These are phyloP conservation scores for Chlorella sp. DNA, from an alignment of 139 green algal species.

Conservation along the genomic window DNA sequence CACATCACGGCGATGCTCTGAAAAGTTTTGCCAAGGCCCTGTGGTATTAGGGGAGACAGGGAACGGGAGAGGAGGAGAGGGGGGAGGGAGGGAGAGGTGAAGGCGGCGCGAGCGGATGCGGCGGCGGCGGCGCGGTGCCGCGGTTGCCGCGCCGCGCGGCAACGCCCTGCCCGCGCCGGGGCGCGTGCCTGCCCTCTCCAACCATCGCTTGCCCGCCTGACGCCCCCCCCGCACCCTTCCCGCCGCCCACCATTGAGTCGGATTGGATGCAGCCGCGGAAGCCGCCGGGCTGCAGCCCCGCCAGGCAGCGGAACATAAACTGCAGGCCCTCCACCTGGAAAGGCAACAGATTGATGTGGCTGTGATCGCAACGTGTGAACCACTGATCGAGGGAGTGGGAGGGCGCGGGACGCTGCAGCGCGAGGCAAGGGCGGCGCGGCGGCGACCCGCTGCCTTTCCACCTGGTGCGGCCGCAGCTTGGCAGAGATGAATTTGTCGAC, in stretches of 20 bases:
- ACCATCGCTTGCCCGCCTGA: background rate
- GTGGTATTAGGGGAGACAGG: background rate
- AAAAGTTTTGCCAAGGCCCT: conserved; percentile 68
- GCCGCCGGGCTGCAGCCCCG: conserved; percentile 59
- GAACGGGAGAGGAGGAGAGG: background rate
- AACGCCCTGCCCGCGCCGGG: background rate
- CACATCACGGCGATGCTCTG: conserved; percentile 63
- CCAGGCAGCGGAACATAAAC: conserved; percentile 89
- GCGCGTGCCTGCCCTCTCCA: background rate
- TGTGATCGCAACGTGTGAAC: too few species aligned
- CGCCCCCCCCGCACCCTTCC: background rate
- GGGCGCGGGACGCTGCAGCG: background rate
- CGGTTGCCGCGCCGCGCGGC: background rate
- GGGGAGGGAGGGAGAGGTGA: background rate
- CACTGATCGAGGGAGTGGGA: background rate
- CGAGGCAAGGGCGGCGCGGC: background rate
- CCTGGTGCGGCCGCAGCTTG: conserved; percentile 72
- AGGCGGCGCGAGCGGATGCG: background rate
- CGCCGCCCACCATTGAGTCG: conserved; percentile 62
- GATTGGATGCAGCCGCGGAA: conserved; percentile 76
- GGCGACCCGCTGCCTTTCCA: conserved; percentile 38
- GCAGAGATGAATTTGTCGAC: conserved; percentile 63
- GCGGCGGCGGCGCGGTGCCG: background rate
- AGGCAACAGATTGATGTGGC: background rate
- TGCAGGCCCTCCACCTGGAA: conserved; percentile 20